Evolutionary conservation across 2,329 filamentous ascomycete genomes (phyloP).

Genomic region (Epichloe coenophiala): DNA sequence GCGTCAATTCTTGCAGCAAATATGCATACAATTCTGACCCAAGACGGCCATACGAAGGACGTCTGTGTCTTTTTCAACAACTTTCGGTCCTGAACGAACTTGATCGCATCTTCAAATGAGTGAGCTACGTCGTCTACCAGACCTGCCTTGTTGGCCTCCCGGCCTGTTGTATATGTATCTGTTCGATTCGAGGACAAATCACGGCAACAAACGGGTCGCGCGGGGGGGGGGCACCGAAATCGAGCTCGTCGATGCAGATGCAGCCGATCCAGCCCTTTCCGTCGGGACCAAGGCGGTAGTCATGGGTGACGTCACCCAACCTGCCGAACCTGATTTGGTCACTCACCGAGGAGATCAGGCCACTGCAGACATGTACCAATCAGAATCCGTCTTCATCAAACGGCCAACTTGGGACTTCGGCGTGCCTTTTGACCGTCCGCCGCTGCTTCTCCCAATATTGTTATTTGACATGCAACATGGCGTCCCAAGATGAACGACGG

Average conservation of each 20-base stretch:
- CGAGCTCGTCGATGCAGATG: constrained; percentile 67
- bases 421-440: neutral
- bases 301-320: constrained; percentile 31
- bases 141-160: constrained; percentile 49
- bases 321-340: too few relatives aligned
- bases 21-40: constrained; percentile 69
- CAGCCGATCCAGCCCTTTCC: constrained; percentile 17
- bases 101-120: constrained; percentile 43
- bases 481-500: neutral
- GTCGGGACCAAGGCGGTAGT: constrained; percentile 67
- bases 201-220: constrained; percentile 25
- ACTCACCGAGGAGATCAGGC: too few relatives aligned
- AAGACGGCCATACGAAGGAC: constrained; percentile 53
- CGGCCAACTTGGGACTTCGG: too few relatives aligned
- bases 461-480: neutral
- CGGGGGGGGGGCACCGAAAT: constrained; percentile 53
- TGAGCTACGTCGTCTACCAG: constrained; percentile 52
- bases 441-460: neutral
- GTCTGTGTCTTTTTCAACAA: constrained; percentile 47
- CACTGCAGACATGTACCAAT: too few relatives aligned
- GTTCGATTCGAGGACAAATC: constrained; percentile 59
- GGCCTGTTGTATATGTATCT: constrained; percentile 41
- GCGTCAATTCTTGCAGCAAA: constrained; percentile 43
- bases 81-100: constrained; percentile 43
- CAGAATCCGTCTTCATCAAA: too few relatives aligned